Base-by-base conservation (phyloP, 768 basidiomycete genomes). In the Boletus patriciae region DNA sequence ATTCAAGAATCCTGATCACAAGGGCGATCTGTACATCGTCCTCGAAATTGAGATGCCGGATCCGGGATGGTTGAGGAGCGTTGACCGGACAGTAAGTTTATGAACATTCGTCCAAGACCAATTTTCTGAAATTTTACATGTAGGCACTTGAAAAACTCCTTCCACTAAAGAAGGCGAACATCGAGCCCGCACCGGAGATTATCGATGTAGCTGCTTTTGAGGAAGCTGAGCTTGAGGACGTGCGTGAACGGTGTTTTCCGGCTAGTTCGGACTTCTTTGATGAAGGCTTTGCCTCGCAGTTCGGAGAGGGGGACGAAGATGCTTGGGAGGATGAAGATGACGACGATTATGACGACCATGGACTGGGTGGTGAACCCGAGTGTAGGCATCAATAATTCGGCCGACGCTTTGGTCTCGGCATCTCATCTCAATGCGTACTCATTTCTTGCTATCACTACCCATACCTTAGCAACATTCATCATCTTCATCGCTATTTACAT, bases 41-140 rank as follows among this genome's bases (percentile, higher is more conserved):
- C 82, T 97, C 51, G 83, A 88, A 54, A 80, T 98, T 50, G 94
- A 97, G 73, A 94, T 95, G 92, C 95, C 95, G 13, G 77, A 79
- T 55, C 78, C 81, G 48, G 76, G 84, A 41, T 98, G 94, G 94
- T 74, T 94, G 29, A 78, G 75, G 61, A 79, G 76, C 3, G 75
- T 88, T 29, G 86, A 94, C 65, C 68, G 67, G 44, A 74, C 79
- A 71, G 92, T 91, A 59, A 58, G 65, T 38, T 66, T 15, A 29
- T 16, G 3, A 25, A 10, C 37, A 59, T 50, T 51, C 18, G 8
- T 33, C 23, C 12, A 36, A 19, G 16, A n/a, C 6, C n/a, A 18
- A 15, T 5, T 38, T 6, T 19, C 45, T 62, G 23, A 73, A 13
- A 18, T 10, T 25, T 46, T 47, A 41, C n/a, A 50, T 43, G 47